Base-by-base conservation (phyloP, 225 moss, liverwort and hornwort species). In the Thuidium tamariscinum region DNA sequence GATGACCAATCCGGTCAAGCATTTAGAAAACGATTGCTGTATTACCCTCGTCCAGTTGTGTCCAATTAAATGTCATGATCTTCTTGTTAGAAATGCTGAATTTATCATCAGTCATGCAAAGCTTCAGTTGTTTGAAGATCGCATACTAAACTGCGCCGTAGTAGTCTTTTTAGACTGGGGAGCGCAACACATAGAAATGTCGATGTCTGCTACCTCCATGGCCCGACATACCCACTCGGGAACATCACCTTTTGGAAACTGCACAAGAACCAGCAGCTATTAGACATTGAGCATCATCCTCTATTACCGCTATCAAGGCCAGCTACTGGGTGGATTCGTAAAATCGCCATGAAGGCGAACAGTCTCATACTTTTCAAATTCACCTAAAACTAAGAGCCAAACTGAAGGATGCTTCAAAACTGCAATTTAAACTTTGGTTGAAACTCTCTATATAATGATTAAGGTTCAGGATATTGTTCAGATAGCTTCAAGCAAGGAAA, bases 171-270 rank as follows among this genome's bases (percentile, higher is more conserved):
- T 36, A 52, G 66, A 61, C 41, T 54, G 81, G 34, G 79, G 62
- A 60, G 81, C 39, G 63, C 95, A 93, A 75, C 97, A 97, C 89
- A 91, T 92, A 32, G 96, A 95, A 51, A 98, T 93, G 84, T 98
- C 95, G 66, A 97, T 92, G 42, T 85, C 95, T 48, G 98, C 98
- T 74, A 92, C 95, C 89, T 94, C 96, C 98, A 98, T 98, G 32
- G 98, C 98, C 63, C 91, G 91, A 34, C 94, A 87, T 15, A 98
- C 98, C 96, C 96, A 98, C 27, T 87, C 78, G 36, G 98, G 98
- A 86, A 98, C 93, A 87, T 98, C 89, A 81, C 95, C 95, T 67
- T 81, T 80, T 32, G 96, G 98, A 90, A 98, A 98, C 96, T 98
- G 95, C 88, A 89, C 34, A 79, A 61, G 64, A 71, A 77, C 59